phyloP scores from a whole-genome alignment of 169 alveolate species.

The Plasmodium reichenowi region DNA sequence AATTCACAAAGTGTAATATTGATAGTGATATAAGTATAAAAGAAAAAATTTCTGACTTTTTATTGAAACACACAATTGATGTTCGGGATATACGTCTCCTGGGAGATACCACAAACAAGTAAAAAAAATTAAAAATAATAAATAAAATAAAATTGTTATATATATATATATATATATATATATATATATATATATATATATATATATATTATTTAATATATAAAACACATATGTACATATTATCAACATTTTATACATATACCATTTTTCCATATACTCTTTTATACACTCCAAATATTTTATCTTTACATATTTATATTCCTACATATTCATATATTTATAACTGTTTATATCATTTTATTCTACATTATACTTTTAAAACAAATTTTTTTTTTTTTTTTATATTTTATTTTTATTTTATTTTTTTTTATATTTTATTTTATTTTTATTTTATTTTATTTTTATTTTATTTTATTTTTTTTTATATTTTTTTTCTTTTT shows the following conservation, averaged over 20 bases:
- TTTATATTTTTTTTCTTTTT: not conserved
- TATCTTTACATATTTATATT: no score
- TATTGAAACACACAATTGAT: conserved; percentile 38
- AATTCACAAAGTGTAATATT: conserved; percentile 56
- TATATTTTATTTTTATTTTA: not conserved
- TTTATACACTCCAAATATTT: no score
- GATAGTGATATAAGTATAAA: conserved; percentile 53
- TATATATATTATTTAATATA: not conserved
- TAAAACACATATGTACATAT: no score
- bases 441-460: not conserved
- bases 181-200: conserved; percentile 18
- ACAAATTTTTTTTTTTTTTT: no score
- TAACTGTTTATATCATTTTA: no score
- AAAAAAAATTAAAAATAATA: not conserved
- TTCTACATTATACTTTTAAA: no score
- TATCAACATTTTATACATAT: no score
- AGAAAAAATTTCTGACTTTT: conserved; percentile 64
- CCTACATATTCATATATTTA: no score
- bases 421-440: no score
- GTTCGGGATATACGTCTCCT: conserved; percentile 77
- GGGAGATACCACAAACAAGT: conserved; percentile 20
- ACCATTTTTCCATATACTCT: no score
- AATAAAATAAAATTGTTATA: not conserved
- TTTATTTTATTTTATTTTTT: no score
- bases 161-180: conserved; percentile 10